These are phyloP conservation scores for Syncephalis plumigaleata DNA, from an alignment of 371 early-diverging fungal genomes.

Conservation along the genomic window DNA sequence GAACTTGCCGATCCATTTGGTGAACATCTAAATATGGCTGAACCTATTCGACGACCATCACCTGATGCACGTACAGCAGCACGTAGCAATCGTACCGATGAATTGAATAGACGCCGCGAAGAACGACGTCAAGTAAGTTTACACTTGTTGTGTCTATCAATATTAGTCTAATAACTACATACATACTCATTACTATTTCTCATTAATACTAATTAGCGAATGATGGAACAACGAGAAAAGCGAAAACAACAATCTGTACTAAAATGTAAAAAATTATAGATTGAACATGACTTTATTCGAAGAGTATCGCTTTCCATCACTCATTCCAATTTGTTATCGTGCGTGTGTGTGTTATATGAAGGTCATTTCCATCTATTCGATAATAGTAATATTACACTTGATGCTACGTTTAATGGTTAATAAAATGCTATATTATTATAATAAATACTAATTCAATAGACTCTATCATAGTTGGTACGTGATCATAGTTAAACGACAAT, in stretches of 20 bases:
- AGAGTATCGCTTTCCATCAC: too few species aligned
- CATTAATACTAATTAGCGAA: background rate
- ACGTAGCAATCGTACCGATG: constrained; percentile 11
- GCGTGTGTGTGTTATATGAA: too few species aligned
- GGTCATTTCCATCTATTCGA: too few species aligned
- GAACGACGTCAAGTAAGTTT: constrained; percentile 15
- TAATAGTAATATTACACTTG: too few species aligned
- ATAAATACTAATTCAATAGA: too few species aligned
- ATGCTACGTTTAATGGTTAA: too few species aligned
- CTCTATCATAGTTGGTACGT: too few species aligned
- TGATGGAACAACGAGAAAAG: background rate
- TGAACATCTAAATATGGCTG: background rate
- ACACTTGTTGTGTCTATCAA: background rate
- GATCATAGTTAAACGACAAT: too few species aligned
- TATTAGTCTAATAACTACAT: background rate
- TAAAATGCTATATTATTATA: too few species aligned
- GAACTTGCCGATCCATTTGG: constrained; percentile 19
- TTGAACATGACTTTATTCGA: too few species aligned
- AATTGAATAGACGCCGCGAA: constrained; percentile 16
- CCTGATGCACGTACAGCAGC: constrained; percentile 3
- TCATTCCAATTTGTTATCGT: too few species aligned
- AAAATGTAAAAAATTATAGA: too few species aligned
- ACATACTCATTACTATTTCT: background rate
- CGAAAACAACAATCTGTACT: background rate
- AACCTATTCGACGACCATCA: background rate